Base-by-base conservation (phyloP, 2,329 filamentous ascomycete species). In the Didymella arachidicola region DNA sequence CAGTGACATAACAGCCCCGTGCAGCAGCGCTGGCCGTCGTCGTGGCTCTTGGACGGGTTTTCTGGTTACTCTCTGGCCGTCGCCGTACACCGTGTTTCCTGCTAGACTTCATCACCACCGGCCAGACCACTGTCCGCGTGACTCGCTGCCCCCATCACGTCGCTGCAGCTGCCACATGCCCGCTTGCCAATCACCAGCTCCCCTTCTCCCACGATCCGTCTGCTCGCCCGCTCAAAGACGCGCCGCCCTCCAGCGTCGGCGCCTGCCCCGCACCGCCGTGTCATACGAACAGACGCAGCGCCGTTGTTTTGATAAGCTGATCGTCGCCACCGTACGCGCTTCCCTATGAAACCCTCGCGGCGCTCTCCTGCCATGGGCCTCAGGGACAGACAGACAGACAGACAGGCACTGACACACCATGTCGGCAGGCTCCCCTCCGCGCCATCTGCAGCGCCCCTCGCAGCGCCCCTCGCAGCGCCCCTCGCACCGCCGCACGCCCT, bases 401-500 rank as follows among this genome's bases (percentile, higher is more conserved):
- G 25, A 43, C 41, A 8, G n/a, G 4, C 19, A 65, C 73, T 75
- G 65, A 74, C 67, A 52, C 19, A 41, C 63, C 7, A 39, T 60
- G 73, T 70, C 72, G 63, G 57, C 67, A 74, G 70, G 19, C 54
- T 70, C 70, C 0, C 67, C 69, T 57, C 71, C 67, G 39, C 72
- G 67, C 38, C 57, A 46, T 36, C 27, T 57, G 2, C 71, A 69
- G 42, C 57, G 61, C 29, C 53, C 64, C 51, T 60, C 66, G 57
- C 73, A 75, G 50, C 72, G 72, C 53, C 72, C n/a, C n/a, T n/a
- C n/a, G 2, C 71, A 69, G 42, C 57, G 61, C 29, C 53, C 64
- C 51, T 60, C 66, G 57, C 73, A 75, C 52, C 72, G 72, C 53
- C 72, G 72, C 42, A 71, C 61, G 1, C 66, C 64, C 19, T 73